Evolutionary conservation across 2,329 filamentous ascomycete species (phyloP), one percentile per base, ranked within the genome.

Genomic region (Volutella citrinella): DNA sequence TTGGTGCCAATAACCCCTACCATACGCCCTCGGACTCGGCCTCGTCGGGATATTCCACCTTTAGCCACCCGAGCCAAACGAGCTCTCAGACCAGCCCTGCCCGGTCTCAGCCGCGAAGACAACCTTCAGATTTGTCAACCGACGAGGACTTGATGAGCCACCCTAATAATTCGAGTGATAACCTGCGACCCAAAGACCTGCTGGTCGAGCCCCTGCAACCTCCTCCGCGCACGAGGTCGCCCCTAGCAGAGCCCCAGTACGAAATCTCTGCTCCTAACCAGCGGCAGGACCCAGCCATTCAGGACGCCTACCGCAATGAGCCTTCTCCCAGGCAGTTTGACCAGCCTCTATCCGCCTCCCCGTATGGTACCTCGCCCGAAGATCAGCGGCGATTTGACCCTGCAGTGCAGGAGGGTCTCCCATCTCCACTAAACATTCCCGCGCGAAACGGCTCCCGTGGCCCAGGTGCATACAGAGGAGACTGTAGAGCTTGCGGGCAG

Each of bases 401-500:
- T 9, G 26, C 41, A 5, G 22, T 45, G 11, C 46, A 48, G 19
- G 11, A 30, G 12, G 32, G 33, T 5, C 41, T 30, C 23, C 34
- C 18, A 6, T 27, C 42, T 5, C 41, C 43, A 24, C 20, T 40
- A n/a, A 29, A 43, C 10, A 42, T 35, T 13, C 49, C 59, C 2
- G 38, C 51, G 33, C 57, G 59, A 15, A 54, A 58, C 29, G 58
- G 62, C 23, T 66, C 63, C 10, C 61, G 66, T 18, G 64, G 68
- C 24, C 56, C 59, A 6, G 57, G 65, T 10, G 59, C 68, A 2
- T 74, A 74, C 12, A 84, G 87, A 36, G 87, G 87, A 4, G 79
- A 78, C 43, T 98, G 93, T 67, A 87, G 88, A 53, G 86, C 87
- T 2, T 98, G 93, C 60, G 72, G 77, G 5, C 69, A 84, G 27